phyloP scores from a whole-genome alignment of 352 stramenopile genomes.

The Phytophthora sansomeana region DNA sequence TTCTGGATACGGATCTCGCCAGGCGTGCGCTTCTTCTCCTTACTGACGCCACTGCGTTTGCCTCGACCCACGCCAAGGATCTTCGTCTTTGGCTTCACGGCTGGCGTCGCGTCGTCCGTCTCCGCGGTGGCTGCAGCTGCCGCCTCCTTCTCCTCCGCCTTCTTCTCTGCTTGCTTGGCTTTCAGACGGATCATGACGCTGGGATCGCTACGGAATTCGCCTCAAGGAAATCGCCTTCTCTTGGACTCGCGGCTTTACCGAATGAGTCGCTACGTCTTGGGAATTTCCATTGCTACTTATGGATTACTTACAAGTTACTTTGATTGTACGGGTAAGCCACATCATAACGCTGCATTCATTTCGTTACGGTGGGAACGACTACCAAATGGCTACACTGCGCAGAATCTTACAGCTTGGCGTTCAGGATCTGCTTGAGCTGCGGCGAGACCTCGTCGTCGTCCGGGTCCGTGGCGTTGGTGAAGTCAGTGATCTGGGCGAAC shows the following conservation, averaged over 20 bases:
- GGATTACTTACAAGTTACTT: slow-evolving; percentile 10
- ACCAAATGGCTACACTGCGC: slow-evolving; percentile 1
- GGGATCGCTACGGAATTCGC: no score
- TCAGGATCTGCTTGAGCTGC: slow-evolving; percentile 84
- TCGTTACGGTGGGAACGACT: slow-evolving; percentile 24
- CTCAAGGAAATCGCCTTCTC: slow-evolving; percentile 7
- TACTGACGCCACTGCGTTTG: slow-evolving; percentile 68
- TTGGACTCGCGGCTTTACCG: slow-evolving; percentile 22
- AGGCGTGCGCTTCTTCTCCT: slow-evolving; percentile 94
- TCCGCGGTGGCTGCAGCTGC: slow-evolving; percentile 32
- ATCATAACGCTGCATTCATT: slow-evolving; percentile 33
- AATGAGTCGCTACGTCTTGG: slow-evolving; percentile 24
- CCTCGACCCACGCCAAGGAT: slow-evolving; percentile 86
- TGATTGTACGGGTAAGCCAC: slow-evolving; percentile 5
- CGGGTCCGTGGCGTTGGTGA: slow-evolving; percentile 75
- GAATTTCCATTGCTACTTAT: slow-evolving; percentile 7
- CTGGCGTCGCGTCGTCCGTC: slow-evolving; percentile 24
- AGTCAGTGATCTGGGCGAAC: slow-evolving; percentile 82
- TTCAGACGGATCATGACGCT: slow-evolving; percentile 79
- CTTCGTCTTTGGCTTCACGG: slow-evolving; percentile 77
- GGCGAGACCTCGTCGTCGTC: slow-evolving; percentile 80
- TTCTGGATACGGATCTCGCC: slow-evolving; percentile 99
- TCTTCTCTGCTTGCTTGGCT: slow-evolving; percentile 89
- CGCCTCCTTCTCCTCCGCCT: slow-evolving; percentile 73
- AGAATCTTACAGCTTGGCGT: slow-evolving; percentile 69